Conservation (phyloP, 192 early-diverging fungal genomes). For the Coemansia sp. region DNA sequence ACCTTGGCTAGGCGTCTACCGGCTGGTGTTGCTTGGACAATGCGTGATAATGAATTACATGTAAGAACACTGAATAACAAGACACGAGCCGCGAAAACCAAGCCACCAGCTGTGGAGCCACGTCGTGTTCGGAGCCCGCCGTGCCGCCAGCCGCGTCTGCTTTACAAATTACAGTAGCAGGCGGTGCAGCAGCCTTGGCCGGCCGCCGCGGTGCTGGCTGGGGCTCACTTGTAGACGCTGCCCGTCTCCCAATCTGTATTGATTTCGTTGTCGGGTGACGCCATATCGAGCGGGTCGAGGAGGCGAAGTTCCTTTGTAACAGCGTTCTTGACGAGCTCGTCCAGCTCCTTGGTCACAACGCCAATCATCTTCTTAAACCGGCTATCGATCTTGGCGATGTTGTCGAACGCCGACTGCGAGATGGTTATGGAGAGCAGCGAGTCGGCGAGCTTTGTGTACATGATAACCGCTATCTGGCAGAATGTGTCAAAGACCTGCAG, state of each 20-base stretch:
- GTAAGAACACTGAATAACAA: background rate
- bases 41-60: too few relatives aligned
- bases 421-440: conserved; percentile 34
- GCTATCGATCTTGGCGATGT: conserved; percentile 60
- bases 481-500: conserved; percentile 66
- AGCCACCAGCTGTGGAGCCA: too few relatives aligned
- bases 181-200: too few relatives aligned
- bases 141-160: too few relatives aligned
- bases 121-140: too few relatives aligned
- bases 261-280: conserved; percentile 43
- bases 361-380: conserved; percentile 66
- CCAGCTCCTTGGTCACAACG: conserved; percentile 62
- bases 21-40: too few relatives aligned
- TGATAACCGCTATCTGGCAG: conserved; percentile 58
- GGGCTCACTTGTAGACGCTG: conserved; percentile 37
- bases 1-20: too few relatives aligned
- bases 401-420: conserved; percentile 58
- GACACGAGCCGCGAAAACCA: background rate
- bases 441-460: conserved; percentile 55
- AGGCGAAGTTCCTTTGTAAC: conserved; percentile 60
- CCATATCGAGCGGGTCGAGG: conserved; percentile 57
- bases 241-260: conserved; percentile 49
- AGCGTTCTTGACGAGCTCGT: conserved; percentile 56
- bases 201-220: too few relatives aligned
- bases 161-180: too few relatives aligned